Base-by-base conservation (phyloP, 768 basidiomycete genomes). In the Cyclocybe aegerita region DNA sequence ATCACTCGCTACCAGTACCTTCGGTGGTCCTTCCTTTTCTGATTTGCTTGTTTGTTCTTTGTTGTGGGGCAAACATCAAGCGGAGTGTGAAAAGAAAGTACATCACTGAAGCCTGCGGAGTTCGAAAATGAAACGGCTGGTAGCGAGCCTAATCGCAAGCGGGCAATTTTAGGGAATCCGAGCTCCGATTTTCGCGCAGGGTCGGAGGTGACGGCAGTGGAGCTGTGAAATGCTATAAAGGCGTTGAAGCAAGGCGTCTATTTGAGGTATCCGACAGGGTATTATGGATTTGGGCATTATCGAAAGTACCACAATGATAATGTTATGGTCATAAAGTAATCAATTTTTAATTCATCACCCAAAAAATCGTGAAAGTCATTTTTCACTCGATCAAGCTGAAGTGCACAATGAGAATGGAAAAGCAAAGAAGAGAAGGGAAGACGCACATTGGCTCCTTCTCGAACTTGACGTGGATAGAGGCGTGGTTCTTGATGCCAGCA, bases 401-500 rank as follows among this genome's bases (percentile, higher is more conserved):
- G 16, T 38, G 7, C 15, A n/a, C 15, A 17, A 41, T 14, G 9
- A 37, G 29, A 50, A 36, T 23, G 10, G 7, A 12, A 11, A 32
- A 2, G 16, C 4, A 7, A 32, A 48, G 23, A 36, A 51, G 38
- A 12, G 14, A 34, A 43, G 5, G 33, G 8, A 38, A 42, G 2
- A 72, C 78, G 9, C 65, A 83, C 82, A 63, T 60, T 32, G 81
- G 78, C 55, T 78, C 72, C 55, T 74, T 78, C 43, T 72, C 70
- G n/a, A 78, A 70, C 49, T 75, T 79, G 56, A 87, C 81, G 56
- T 88, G 88, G 59, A 91, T 86, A 7, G 86, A 88, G n/a, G 76
- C 75, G 61, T 98, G 96, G 60, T 80, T 89, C 12, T 80, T 72
- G 23, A 96, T 82, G 30, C 92, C 93, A 39, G 88, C 83, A 60